phyloP scores from a whole-genome alignment of 768 basidiomycete genomes.

The Omphalotus guepiniiformis region DNA sequence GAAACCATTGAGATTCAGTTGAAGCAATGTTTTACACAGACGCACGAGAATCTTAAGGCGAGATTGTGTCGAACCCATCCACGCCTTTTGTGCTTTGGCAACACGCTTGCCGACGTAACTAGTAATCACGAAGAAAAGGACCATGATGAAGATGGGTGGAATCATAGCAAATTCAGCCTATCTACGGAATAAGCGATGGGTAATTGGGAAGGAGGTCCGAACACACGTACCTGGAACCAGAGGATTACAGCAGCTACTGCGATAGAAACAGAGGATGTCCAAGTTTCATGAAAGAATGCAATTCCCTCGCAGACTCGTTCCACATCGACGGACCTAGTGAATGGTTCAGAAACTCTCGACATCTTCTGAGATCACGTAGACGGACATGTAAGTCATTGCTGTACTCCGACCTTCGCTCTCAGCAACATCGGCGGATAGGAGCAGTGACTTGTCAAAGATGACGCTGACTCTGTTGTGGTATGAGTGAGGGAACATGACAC shows the following conservation, averaged over 20 bases:
- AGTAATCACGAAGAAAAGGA: conserved; percentile 6
- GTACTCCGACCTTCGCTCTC: conserved; percentile 8
- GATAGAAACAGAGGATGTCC: conserved; percentile 6
- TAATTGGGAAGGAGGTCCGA: neutral
- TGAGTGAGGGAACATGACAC: neutral
- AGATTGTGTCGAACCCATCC: conserved; percentile 8
- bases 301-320: conserved; percentile 9
- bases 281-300: conserved; percentile 9
- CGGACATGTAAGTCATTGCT: conserved; percentile 6
- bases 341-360: neutral
- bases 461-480: conserved; percentile 2
- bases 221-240: conserved; percentile 5
- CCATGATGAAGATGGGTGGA: conserved; percentile 8
- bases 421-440: conserved; percentile 4
- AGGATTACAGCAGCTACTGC: conserved; percentile 7
- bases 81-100: conserved; percentile 4
- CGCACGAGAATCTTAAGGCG: conserved; percentile 6
- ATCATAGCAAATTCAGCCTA: conserved; percentile 9
- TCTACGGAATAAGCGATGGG: neutral
- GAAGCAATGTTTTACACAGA: neutral
- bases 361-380: neutral
- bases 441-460: conserved; percentile 8
- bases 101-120: conserved; percentile 8
- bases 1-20: neutral
- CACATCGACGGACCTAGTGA: conserved; percentile 4